Evolutionary conservation across 2,329 filamentous ascomycete genomes (phyloP), one percentile per base, ranked within the genome.

Genomic region (Byssoonygena ceratinophila): DNA sequence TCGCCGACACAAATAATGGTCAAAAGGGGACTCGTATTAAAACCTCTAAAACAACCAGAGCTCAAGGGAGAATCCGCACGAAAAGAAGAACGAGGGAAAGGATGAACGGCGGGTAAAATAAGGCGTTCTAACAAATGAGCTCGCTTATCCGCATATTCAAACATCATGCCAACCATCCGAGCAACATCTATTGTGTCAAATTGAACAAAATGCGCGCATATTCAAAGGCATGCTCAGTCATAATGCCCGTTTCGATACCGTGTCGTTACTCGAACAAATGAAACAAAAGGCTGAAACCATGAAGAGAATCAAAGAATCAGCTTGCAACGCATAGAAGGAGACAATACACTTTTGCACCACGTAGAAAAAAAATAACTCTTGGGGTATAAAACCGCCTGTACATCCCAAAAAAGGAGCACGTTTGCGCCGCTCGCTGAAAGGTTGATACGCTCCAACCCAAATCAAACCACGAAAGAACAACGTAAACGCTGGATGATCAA

Each of bases 371-470:
- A 31, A n/a, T 5, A 9, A 29, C 34, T 16, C 4, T 44, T 18
- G 40, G 49, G 49, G 40, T 51, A 51, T 51, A 51, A 20, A 45
- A 45, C 49, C 49, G 29, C 49, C 41, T 51, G 49, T 45, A 45
- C 39, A 45, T 46, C 49, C 46, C 43, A 51, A 46, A 18, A 44
- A 40, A 36, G 43, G 25, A 47, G 29, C 39, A 54, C 39, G 16
- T 50, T 37, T 40, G 41, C 46, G 48, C 46, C 47, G 7, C 37
- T 51, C 49, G 40, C 45, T 50, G 27, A 50, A 37, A 37, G 18
- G 40, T 32, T 27, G 45, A 44, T 36, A 36, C 40, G 36, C 43
- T 53, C 27, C 14, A 47, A 40, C 27, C 12, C 39, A 40, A 34
- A 47, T 37, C 22, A 37, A 48, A 44, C 40, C n/a, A 25, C 32